These are phyloP conservation scores for Podila epicladia DNA, from an alignment of 192 early-diverging fungal species.

Conservation along the genomic window DNA sequence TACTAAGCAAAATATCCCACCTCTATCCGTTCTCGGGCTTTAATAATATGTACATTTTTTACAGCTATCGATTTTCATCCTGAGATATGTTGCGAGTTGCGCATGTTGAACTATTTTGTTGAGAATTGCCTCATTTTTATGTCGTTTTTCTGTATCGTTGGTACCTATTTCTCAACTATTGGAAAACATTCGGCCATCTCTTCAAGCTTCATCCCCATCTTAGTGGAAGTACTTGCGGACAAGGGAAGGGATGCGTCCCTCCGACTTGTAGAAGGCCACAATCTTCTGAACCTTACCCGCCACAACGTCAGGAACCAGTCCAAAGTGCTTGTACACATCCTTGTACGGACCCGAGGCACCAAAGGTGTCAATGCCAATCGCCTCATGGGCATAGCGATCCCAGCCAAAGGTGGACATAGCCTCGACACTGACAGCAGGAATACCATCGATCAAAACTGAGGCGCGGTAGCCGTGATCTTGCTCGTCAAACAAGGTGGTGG, in stretches of 20 bases:
- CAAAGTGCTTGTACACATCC: constrained; percentile 88
- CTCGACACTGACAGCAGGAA: constrained; percentile 91
- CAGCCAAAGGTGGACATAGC: constrained; percentile 90
- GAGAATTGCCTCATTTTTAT: no score
- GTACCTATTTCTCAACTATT: no score
- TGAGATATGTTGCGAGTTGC: no score
- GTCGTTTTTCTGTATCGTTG: not conserved
- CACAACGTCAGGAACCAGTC: constrained; percentile 79
- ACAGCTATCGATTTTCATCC: no score
- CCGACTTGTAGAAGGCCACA: constrained; percentile 78
- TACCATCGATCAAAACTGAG: constrained; percentile 78
- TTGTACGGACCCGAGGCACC: constrained; percentile 86
- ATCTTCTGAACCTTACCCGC: constrained; percentile 83
- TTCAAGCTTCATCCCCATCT: not conserved
- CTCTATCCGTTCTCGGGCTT: no score
- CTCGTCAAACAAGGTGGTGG: constrained; percentile 86
- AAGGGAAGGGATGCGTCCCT: constrained; percentile 54
- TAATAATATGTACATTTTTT: no score
- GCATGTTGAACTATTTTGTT: no score
- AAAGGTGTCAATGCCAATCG: constrained; percentile 91
- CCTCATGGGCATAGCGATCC: constrained; percentile 89
- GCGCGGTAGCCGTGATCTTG: constrained; percentile 85
- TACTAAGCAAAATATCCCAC: constrained; percentile 9
- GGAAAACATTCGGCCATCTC: not conserved
- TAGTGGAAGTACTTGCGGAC: constrained; percentile 51